phyloP scores from a whole-genome alignment of 805 yeast genomes.

The Wickerhamomyces bovis region DNA sequence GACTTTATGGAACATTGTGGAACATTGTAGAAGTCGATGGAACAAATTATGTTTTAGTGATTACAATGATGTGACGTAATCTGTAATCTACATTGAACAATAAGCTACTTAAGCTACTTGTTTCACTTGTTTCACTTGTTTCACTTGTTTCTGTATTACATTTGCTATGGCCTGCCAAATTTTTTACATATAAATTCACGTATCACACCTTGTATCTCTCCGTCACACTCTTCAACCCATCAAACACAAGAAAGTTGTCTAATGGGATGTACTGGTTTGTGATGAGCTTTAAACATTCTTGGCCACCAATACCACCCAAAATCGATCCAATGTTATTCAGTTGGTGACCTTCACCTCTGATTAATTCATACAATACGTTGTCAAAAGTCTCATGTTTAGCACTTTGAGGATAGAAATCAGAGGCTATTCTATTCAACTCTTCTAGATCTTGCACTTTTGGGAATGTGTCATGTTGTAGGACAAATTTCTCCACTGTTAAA shows the following conservation, averaged over 20 bases:
- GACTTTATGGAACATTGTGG: neutral
- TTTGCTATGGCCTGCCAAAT: too few species aligned
- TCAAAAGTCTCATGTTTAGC: conserved; percentile 28
- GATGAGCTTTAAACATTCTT: conserved; percentile 70
- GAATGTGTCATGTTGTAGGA: neutral
- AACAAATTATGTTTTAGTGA: too few species aligned
- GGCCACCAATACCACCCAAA: conserved; percentile 82
- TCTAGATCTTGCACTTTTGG: neutral
- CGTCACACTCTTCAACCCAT: conserved; percentile 57
- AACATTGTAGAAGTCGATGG: neutral
- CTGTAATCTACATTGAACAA: too few species aligned
- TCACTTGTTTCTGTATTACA: too few species aligned
- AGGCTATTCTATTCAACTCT: neutral
- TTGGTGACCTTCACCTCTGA: conserved; percentile 36
- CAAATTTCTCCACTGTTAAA: neutral
- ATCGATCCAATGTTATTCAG: conserved; percentile 58
- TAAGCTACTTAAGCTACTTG: too few species aligned
- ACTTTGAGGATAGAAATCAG: neutral
- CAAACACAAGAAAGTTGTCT: conserved; percentile 63
- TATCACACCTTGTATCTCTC: conserved; percentile 16
- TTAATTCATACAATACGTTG: conserved; percentile 36
- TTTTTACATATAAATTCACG: too few species aligned
- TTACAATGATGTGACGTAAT: too few species aligned
- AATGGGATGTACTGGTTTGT: conserved; percentile 80
- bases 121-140: too few species aligned